These are phyloP conservation scores for Chrysosporium queenslandicum DNA, from an alignment of 2,329 filamentous ascomycete species.

Conservation along the genomic window DNA sequence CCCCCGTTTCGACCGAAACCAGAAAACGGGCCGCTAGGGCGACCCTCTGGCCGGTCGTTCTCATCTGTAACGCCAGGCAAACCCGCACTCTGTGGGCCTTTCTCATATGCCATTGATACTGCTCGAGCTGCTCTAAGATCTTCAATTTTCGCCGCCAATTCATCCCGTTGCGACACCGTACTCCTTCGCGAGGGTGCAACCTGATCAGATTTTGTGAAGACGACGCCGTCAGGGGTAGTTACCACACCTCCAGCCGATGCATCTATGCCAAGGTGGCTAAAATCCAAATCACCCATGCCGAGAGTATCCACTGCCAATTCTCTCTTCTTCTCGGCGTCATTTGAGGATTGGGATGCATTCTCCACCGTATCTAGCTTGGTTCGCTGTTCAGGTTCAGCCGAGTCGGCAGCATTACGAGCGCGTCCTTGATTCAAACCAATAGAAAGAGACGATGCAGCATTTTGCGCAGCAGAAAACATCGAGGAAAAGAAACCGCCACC, in stretches of 20 bases:
- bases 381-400: slow-evolving; percentile 26
- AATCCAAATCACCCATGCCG: slow-evolving; percentile 75
- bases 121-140: slow-evolving; percentile 51
- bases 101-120: slow-evolving; percentile 51
- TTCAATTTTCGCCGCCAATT: slow-evolving; percentile 48
- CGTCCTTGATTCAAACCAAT: slow-evolving; percentile 49
- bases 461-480: slow-evolving; percentile 86
- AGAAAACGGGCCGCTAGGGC: slow-evolving; percentile 18
- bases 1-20: slow-evolving; percentile 25
- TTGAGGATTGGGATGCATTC: slow-evolving; percentile 22
- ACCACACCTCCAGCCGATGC: slow-evolving; percentile 27
- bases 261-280: slow-evolving; percentile 74
- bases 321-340: slow-evolving; percentile 43
- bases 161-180: slow-evolving; percentile 36
- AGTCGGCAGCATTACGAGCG: slow-evolving; percentile 28
- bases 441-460: slow-evolving; percentile 70
- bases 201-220: slow-evolving; percentile 29
- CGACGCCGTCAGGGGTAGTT: slow-evolving; percentile 31
- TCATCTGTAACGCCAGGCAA: slow-evolving; percentile 28
- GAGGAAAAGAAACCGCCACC: slow-evolving; percentile 76
- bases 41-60: slow-evolving; percentile 25
- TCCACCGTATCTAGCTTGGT: slow-evolving; percentile 21
- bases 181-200: slow-evolving; percentile 29
- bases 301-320: slow-evolving; percentile 79
- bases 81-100: slow-evolving; percentile 30